Evolutionary conservation across 208 protist genomes (phyloP), one percentile per base, ranked within the genome.

Genomic region (Leishmania tropica): DNA sequence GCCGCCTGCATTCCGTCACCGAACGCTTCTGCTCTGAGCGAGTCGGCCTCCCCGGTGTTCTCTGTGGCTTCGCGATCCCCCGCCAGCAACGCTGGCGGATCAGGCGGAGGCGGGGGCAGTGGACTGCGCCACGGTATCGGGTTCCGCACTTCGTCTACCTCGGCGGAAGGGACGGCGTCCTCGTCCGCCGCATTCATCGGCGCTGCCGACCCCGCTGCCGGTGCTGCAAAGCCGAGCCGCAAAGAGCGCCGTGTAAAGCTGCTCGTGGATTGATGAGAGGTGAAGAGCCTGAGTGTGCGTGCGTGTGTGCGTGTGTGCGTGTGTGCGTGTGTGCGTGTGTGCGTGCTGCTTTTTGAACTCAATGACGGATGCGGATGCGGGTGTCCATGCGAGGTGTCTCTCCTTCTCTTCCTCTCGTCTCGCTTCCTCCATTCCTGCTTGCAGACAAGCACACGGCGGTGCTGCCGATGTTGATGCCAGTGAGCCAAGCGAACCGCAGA

Each of bases 191-290:
- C 75, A 19, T 11, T 47, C 7, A 8, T 11, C 31, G 28, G 45
- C 7, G 45, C 47, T 13, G 28, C 21, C 19, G 75, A 42, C 31
- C 31, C 35, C 28, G 72, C 62, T 53, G 80, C 31, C 53, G 75
- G 81, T 21, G 67, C 62, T 7, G 79, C 53, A n/a, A 45, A 73
- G 42, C 53, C 77, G n/a, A 65, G 70, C 35, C 79, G 81, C 5
- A 85, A 86, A 78, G 89, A 89, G 82, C 75, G 83, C 1, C 81
- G 89, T 21, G 91, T 94, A 17, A 94, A 85, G 54, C 83, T 94
- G 54, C 62, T 94, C 3, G 79, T 89, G 60, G 89, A 94, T 81
- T 91, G 81, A 87, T 45, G 68, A 78, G 31, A 28, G 45, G 35
- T 71, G 0, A 71, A 28, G 51, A 31, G 45, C 40, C 17, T 71